Conservation (phyloP, 2,329 filamentous ascomycete species). For the Blastomyces parvus region DNA sequence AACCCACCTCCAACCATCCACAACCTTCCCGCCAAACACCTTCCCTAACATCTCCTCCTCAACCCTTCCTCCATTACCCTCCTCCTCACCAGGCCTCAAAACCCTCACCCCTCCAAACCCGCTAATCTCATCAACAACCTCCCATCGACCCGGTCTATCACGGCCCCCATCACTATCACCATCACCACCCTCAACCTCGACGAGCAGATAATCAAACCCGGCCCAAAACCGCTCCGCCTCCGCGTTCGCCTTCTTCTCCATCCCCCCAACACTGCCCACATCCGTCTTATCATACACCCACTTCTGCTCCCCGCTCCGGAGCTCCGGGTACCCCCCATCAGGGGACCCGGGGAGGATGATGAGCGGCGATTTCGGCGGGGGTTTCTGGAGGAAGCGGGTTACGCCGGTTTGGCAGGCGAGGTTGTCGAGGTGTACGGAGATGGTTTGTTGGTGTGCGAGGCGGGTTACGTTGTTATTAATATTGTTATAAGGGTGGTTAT, state of each 20-base stretch:
- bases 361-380: slow-evolving; percentile 17
- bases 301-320: slow-evolving; percentile 17
- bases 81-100: slow-evolving; percentile 35
- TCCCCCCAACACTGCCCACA: slow-evolving; percentile 38
- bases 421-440: slow-evolving; percentile 49
- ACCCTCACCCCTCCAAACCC: slow-evolving; percentile 44
- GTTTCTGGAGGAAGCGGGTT: slow-evolving; percentile 48
- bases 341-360: slow-evolving; percentile 18
- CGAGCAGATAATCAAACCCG: slow-evolving; percentile 49
- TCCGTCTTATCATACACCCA: slow-evolving; percentile 56
- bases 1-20: slow-evolving; percentile 22
- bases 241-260: slow-evolving; percentile 35
- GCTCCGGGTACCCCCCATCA: slow-evolving; percentile 15
- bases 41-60: slow-evolving; percentile 30
- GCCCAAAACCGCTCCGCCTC: slow-evolving; percentile 47
- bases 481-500: slow-evolving; percentile 5
- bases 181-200: slow-evolving; percentile 32
- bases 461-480: slow-evolving; percentile 11
- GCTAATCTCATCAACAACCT: slow-evolving; percentile 41
- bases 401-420: slow-evolving; percentile 55
- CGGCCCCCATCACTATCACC: slow-evolving; percentile 6
- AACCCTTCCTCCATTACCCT: slow-evolving; percentile 15
- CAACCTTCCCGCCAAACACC: slow-evolving; percentile 27
- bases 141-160: slow-evolving; percentile 39
- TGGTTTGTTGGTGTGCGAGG: slow-evolving; percentile 2